A percentile compares a stretch with the other conserved stretches of the same genome.
These are phyloP conservation scores for Neurospora sp. DNA, from an alignment of 495 filamentous ascomycete species.

Conservation along the genomic window DNA sequence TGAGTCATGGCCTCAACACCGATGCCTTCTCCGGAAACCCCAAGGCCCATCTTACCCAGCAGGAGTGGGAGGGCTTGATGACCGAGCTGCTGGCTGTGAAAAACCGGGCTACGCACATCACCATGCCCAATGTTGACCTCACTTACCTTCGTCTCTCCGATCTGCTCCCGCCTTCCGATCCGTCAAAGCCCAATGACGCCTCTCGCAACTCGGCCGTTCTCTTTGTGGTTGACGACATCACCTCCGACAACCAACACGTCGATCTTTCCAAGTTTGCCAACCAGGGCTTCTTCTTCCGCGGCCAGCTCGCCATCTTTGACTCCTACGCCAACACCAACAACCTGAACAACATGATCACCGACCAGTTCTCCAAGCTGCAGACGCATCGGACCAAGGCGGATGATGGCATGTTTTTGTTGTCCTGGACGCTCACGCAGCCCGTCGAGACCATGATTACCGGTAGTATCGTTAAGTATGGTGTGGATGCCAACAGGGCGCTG, in stretches of 20 bases:
- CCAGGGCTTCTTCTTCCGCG: neutral
- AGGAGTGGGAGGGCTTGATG: neutral
- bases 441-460: neutral
- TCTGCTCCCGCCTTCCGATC: neutral
- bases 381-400: neutral
- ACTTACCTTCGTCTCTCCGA: neutral
- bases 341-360: neutral
- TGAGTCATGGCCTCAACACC: neutral
- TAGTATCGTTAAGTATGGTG: neutral
- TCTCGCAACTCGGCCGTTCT: neutral
- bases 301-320: neutral
- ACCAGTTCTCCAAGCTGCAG: neutral
- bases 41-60: neutral
- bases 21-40: neutral
- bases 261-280: neutral
- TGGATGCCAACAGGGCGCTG: neutral
- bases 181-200: neutral
- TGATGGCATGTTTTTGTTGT: neutral
- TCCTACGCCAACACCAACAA: neutral
- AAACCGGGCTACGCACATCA: neutral
- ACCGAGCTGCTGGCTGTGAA: neutral
- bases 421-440: constrained; percentile 1
- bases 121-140: neutral
- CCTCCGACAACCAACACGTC: neutral
- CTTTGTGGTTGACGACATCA: neutral